Evolutionary conservation across 2,329 filamentous ascomycete genomes (phyloP), one percentile per base, ranked within the genome.

Genomic region (Aspergillus sp.): DNA sequence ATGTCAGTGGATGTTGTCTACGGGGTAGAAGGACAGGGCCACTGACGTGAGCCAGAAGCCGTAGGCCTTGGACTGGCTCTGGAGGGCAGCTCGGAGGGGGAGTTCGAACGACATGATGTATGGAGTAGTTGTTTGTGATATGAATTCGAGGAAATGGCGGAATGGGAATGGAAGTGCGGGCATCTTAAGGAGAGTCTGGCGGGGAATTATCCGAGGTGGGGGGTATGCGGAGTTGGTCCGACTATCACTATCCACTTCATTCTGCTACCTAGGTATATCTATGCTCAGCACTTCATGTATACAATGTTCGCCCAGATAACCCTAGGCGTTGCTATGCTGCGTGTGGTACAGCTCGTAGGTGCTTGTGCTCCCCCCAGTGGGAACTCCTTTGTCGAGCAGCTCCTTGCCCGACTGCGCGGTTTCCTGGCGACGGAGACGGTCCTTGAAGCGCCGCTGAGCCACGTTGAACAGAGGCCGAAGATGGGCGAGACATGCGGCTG

Each of bases 41-140:
- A 53, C 49, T 17, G 23, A 70, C 68, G 68, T 70, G 47, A 70
- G 62, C 68, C 68, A 70, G 60, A 70, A 70, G 21, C 68, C 68
- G 34, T 61, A 68, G 21, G 68, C 56, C 5, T 58, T 56, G 0
- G 54, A 50, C 2, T 54, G 34, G 34, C 41, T 49, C 47, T 59
- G 42, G 4, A 65, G 46, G 5, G 54, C 53, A 3, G 56, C 45
- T 20, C 54, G 48, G 36, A 66, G 46, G 6, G 61, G 40, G 19
- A 42, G 40, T 21, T 42, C 5, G 40, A 42, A 11, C 4, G 40
- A 17, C 40, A 42, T 42, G 40, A 42, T 42, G 40, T 42, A 4
- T 42, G n/a, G 16, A 19, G 40, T 23, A 6, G 5, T 10, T 19
- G 9, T 1, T n/a, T n/a, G 19, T 5, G 17, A 21, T n/a, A 20